These are phyloP conservation scores for Glycine tomentella DNA, from an alignment of 306 rosid species.

Conservation along the genomic window DNA sequence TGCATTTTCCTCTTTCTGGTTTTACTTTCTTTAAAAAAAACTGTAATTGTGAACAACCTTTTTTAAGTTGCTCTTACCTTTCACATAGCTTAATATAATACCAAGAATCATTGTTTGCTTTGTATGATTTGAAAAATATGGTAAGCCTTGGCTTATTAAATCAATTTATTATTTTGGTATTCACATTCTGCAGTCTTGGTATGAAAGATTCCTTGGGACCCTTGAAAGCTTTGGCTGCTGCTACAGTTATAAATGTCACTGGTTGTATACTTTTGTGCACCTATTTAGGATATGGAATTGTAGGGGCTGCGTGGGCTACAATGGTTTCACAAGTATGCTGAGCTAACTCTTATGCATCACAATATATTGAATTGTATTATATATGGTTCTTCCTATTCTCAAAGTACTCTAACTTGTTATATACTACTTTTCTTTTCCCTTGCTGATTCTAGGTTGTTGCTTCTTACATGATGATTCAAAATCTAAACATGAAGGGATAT, in stretches of 20 bases:
- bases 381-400: slow-evolving; percentile 27
- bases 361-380: slow-evolving; percentile 8
- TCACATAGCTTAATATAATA: slow-evolving; percentile 28
- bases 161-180: slow-evolving; percentile 14
- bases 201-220: slow-evolving; percentile 72
- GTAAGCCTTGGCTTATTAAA: neutral
- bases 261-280: slow-evolving; percentile 56
- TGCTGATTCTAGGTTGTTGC: slow-evolving; percentile 74
- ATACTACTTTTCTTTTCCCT: slow-evolving; percentile 12
- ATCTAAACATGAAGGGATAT: slow-evolving; percentile 79
- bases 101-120: slow-evolving; percentile 7
- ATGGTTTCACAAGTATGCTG: slow-evolving; percentile 57
- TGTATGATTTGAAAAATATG: slow-evolving; percentile 38
- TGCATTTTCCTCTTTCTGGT: slow-evolving; percentile 3
- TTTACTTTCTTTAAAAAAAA: slow-evolving; percentile 2
- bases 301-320: slow-evolving; percentile 63
- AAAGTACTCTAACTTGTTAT: slow-evolving; percentile 32
- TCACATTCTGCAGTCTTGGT: slow-evolving; percentile 53
- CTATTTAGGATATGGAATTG: slow-evolving; percentile 56
- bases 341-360: slow-evolving; percentile 40
- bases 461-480: slow-evolving; percentile 83
- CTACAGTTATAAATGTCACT: slow-evolving; percentile 51
- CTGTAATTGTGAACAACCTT: slow-evolving; percentile 5
- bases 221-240: slow-evolving; percentile 62
- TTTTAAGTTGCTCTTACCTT: slow-evolving; percentile 35